Conservation (phyloP, 2,329 filamentous ascomycete genomes). For the Penicillium sp. region DNA sequence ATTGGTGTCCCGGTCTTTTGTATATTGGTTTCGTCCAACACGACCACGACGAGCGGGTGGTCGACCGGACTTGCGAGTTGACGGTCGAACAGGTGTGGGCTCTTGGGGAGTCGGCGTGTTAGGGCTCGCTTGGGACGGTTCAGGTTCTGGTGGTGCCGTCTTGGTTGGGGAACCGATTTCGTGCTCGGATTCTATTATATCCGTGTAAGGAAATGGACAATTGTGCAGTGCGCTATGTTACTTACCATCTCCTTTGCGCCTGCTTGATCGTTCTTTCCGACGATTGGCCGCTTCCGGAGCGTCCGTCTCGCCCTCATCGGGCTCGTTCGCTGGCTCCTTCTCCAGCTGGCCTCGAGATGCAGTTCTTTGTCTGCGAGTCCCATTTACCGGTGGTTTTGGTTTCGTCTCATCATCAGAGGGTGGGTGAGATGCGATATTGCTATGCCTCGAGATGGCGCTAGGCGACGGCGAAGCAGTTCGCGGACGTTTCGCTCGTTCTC, state of each 20-base stretch:
- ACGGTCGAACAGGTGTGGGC: slow-evolving; percentile 37
- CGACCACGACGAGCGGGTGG: slow-evolving; percentile 65
- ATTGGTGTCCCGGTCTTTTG: slow-evolving; percentile 67
- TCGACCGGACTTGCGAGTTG: slow-evolving; percentile 60
- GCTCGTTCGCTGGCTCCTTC: slow-evolving; percentile 45
- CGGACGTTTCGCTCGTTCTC: slow-evolving; percentile 72
- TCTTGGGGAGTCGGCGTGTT: slow-evolving; percentile 42
- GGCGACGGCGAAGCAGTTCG: slow-evolving; percentile 75
- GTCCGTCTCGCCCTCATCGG: slow-evolving; percentile 66
- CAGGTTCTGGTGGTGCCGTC: slow-evolving; percentile 36
- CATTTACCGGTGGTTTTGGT: slow-evolving; percentile 35
- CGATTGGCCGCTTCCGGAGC: slow-evolving; percentile 72
- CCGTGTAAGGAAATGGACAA: slow-evolving; percentile 29
- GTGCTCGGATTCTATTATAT: slow-evolving; percentile 64
- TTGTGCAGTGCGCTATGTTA: background rate
- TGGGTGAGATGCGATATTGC: slow-evolving; percentile 43
- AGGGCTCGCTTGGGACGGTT: slow-evolving; percentile 43
- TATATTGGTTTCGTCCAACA: slow-evolving; percentile 76
- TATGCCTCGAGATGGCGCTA: slow-evolving; percentile 53
- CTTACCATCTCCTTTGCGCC: slow-evolving; percentile 76
- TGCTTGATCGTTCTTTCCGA: slow-evolving; percentile 76
- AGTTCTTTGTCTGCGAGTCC: slow-evolving; percentile 59
- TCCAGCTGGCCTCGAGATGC: slow-evolving; percentile 53
- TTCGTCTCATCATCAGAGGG: slow-evolving; percentile 66
- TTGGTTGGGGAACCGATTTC: slow-evolving; percentile 60